Percentiles rank a stretch among this genome's conserved stretches.
Evolutionary conservation across 1,284 basidiomycete species (phyloP).

Genomic region (Fereydounia khargensis): DNA sequence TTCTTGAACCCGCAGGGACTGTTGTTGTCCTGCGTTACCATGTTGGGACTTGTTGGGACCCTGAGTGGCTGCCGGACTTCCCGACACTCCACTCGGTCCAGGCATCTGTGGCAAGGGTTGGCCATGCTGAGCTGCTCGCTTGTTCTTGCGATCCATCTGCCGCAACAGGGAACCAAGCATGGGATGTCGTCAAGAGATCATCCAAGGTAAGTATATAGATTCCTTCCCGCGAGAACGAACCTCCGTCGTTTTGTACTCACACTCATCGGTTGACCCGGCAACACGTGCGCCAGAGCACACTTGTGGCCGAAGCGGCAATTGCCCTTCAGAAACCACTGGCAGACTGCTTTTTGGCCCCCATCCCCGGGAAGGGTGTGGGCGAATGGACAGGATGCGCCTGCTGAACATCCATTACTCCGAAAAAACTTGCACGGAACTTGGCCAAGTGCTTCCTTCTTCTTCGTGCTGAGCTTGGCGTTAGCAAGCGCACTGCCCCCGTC

Average conservation of each 20-base stretch:
- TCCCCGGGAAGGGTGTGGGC: constrained; percentile 67
- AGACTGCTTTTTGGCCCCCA: constrained; percentile 71
- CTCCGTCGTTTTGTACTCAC: too few relatives aligned
- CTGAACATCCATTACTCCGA: constrained; percentile 71
- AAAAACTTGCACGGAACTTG: constrained; percentile 99
- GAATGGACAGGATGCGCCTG: constrained; percentile 91
- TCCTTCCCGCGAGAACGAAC: too few relatives aligned
- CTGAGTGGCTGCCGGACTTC: constrained; percentile 3
- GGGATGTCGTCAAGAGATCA: too few relatives aligned
- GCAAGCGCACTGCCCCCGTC: constrained; percentile 47
- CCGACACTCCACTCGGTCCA: constrained; percentile 3
- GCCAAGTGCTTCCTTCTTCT: constrained; percentile 70
- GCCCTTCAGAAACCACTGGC: constrained; percentile 82
- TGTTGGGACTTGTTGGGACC: background rate
- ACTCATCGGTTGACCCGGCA: constrained; percentile 77
- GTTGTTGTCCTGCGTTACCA: too few relatives aligned
- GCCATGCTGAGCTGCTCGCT: constrained; percentile 80
- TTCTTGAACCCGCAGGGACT: constrained; percentile 5
- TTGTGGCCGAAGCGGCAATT: constrained; percentile 99
- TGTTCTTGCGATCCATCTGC: constrained; percentile 96
- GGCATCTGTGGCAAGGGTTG: constrained; percentile 27
- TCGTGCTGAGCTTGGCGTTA: constrained; percentile 52
- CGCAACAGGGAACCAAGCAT: too few relatives aligned
- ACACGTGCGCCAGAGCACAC: constrained; percentile 76
- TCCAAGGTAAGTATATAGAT: too few relatives aligned